Evolutionary conservation across 495 filamentous ascomycete genomes (phyloP), one percentile per base, ranked within the genome.

Genomic region (Astrocystis sublimbata): DNA sequence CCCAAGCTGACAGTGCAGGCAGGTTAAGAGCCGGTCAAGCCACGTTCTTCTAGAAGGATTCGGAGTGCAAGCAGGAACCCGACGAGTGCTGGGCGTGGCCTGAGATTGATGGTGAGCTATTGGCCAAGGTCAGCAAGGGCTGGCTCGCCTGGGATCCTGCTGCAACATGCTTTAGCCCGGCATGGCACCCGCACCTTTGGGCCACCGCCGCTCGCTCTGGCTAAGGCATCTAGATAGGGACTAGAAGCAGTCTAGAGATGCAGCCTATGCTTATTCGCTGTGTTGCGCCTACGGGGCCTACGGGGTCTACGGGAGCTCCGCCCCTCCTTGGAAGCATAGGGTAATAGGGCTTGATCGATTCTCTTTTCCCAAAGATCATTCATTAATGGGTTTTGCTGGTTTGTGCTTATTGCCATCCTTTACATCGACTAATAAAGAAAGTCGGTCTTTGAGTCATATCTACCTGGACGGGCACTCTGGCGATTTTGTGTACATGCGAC

Each of bases 191-290:
- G 62, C 59, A 17, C 61, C 8, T 66, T 63, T 68, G 63, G 66
- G 63, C 63, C 66, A 41, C 58, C 58, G 51, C 51, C 42, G 26
- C 42, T 24, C 45, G 62, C 28, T 30, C 49, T 35, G 35, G 65
- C 62, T 40, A 1, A 33, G 15, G 4, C 57, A 54, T 52, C 10
- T 42, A 46, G 21, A n/a, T 42, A 42, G 40, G 40, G 4, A 42
- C 10, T 8, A 8, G n/a, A n/a, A n/a, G n/a, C n/a, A n/a, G n/a
- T n/a, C n/a, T n/a, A n/a, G n/a, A n/a, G n/a, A n/a, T 38, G 57
- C 36, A 47, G 33, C 63, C 60, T 60, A 50, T 21, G 41, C 52
- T 69, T 67, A 67, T 66, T 69, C 63, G 61, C 59, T 57, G 55
- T 57, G 12, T 30, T n/a, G n/a, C n/a, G n/a, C n/a, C n/a, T n/a